Evolutionary conservation across 2,329 filamentous ascomycete species (phyloP).

Genomic region (Ascochyta lentis): DNA sequence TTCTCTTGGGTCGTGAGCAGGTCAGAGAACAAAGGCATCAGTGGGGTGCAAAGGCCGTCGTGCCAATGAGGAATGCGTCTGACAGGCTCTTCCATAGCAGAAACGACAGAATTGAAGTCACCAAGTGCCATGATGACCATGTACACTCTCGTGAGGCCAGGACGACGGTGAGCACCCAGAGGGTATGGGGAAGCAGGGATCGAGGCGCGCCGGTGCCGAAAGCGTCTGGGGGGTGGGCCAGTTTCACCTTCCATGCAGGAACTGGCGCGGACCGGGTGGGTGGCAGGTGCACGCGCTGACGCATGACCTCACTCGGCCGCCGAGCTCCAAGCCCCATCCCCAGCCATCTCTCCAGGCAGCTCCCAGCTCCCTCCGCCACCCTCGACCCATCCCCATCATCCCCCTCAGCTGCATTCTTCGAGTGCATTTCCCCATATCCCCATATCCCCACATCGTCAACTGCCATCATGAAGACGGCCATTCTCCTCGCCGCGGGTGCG

Average conservation of each 20-base stretch:
- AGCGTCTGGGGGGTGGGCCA: conserved; percentile 10
- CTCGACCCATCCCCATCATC: conserved; percentile 19
- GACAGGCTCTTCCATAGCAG: too few relatives aligned
- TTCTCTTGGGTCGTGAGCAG: too few relatives aligned
- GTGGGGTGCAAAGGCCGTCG: too few relatives aligned
- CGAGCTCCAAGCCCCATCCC: not conserved
- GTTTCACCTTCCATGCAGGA: conserved; percentile 11
- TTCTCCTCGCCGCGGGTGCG: conserved; percentile 78
- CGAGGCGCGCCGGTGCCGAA: conserved; percentile 8
- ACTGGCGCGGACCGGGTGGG: conserved; percentile 1
- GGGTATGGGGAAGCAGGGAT: conserved; percentile 12
- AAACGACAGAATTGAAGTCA: too few relatives aligned
- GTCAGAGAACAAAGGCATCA: too few relatives aligned
- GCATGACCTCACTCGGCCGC: not conserved
- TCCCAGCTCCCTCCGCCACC: conserved; percentile 19
- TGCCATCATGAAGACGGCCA: conserved; percentile 79
- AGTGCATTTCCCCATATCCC: conserved; percentile 13
- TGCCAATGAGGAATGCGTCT: too few relatives aligned
- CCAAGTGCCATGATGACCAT: too few relatives aligned
- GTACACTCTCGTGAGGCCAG: too few relatives aligned
- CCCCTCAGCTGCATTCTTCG: conserved; percentile 23
- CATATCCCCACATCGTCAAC: conserved; percentile 17
- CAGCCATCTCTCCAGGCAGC: conserved; percentile 10
- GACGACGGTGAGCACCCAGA: not conserved
- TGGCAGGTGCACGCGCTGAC: conserved; percentile 3